phyloP scores from a whole-genome alignment of 768 basidiomycete genomes.

The Fomitopsis pulvina region DNA sequence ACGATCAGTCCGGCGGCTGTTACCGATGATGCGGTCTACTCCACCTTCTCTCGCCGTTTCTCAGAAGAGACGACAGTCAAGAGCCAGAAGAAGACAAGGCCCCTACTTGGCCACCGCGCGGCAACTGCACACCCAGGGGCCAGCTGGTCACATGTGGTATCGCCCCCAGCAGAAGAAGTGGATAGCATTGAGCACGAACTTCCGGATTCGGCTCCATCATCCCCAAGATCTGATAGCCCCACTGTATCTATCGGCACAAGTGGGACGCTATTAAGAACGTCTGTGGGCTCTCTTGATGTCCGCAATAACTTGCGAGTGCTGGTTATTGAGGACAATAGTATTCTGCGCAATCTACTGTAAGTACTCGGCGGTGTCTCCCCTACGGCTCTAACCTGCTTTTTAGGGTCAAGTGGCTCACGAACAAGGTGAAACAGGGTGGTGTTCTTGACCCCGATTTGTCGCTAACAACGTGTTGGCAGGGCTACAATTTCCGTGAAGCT shows the following conservation, averaged over 20 bases:
- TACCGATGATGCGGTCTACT: neutral
- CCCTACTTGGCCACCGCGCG: slow-evolving; percentile 47
- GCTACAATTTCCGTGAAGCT: slow-evolving; percentile 72
- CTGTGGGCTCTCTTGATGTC: slow-evolving; percentile 45
- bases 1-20: slow-evolving; percentile 9
- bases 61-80: slow-evolving; percentile 11
- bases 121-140: slow-evolving; percentile 38
- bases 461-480: slow-evolving; percentile 29
- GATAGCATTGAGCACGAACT: slow-evolving; percentile 20
- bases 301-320: slow-evolving; percentile 56
- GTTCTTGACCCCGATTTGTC: neutral
- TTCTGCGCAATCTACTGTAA: slow-evolving; percentile 77
- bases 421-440: slow-evolving; percentile 35
- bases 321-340: slow-evolving; percentile 86
- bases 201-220: slow-evolving; percentile 10
- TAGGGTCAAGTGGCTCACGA: slow-evolving; percentile 61
- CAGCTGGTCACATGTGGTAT: slow-evolving; percentile 29
- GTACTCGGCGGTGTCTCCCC: too few species aligned
- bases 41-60: slow-evolving; percentile 12
- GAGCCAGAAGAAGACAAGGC: slow-evolving; percentile 27
- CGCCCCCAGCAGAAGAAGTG: slow-evolving; percentile 29
- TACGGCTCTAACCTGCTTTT: too few species aligned
- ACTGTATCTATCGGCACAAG: slow-evolving; percentile 51
- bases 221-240: slow-evolving; percentile 23
- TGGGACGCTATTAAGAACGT: slow-evolving; percentile 66